Evolutionary conservation across 768 basidiomycete species (phyloP).

Genomic region (Mycena venus): DNA sequence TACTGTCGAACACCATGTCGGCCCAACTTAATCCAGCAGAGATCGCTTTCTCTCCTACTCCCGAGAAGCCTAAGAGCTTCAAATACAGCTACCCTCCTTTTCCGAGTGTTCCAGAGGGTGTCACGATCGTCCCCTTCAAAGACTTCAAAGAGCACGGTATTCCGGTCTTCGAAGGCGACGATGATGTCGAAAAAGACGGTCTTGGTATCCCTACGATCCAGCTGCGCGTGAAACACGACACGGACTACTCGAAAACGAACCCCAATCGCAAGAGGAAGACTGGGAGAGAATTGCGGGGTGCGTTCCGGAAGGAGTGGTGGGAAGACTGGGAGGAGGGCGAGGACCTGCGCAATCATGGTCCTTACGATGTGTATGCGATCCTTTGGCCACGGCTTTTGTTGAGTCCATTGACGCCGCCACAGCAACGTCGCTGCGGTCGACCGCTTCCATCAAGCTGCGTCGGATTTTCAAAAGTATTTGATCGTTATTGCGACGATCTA

Average conservation of each 20-base stretch:
- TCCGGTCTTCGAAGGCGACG: constrained; percentile 51
- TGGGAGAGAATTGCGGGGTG: neutral
- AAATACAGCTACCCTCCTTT: constrained; percentile 13
- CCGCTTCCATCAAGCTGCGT: constrained; percentile 69
- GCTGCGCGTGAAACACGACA: constrained; percentile 64
- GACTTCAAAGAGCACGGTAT: constrained; percentile 72
- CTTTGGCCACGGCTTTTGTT: neutral
- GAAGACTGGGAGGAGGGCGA: constrained; percentile 81
- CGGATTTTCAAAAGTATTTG: constrained; percentile 61
- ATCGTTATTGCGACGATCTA: neutral
- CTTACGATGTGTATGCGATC: constrained; percentile 65
- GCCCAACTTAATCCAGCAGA: too few relatives aligned
- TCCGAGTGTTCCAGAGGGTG: constrained; percentile 42
- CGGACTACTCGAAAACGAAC: constrained; percentile 70
- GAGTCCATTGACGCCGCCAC: neutral
- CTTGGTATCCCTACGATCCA: constrained; percentile 76
- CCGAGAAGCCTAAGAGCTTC: neutral
- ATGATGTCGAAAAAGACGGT: constrained; percentile 74
- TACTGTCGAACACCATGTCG: too few relatives aligned
- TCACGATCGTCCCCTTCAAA: constrained; percentile 67
- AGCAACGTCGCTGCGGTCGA: constrained; percentile 64
- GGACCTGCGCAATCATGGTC: constrained; percentile 54
- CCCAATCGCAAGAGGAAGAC: constrained; percentile 66
- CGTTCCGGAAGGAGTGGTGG: constrained; percentile 65
- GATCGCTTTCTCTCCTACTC: too few relatives aligned